phyloP scores from a whole-genome alignment of 306 rosid genomes.

The Carpinus viminea region DNA sequence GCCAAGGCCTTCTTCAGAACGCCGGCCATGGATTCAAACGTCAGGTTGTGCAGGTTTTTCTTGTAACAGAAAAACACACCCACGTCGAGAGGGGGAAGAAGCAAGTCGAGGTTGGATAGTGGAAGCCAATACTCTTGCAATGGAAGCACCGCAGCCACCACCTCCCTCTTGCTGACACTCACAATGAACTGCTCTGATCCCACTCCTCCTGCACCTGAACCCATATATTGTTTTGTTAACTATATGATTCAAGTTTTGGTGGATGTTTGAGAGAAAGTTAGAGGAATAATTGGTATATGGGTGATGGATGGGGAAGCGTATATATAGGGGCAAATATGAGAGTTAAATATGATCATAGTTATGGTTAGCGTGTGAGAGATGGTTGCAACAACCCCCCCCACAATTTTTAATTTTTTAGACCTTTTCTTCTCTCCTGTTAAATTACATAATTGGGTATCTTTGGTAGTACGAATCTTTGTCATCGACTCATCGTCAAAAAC shows the following conservation, averaged over 20 bases:
- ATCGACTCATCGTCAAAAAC: too few relatives aligned
- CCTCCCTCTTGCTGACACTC: constrained; percentile 41
- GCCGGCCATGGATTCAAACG: constrained; percentile 36
- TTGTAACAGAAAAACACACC: constrained; percentile 71
- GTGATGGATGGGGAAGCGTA: background rate
- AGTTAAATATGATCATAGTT: too few relatives aligned
- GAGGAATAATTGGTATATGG: background rate
- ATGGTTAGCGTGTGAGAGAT: too few relatives aligned
- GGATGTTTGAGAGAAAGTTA: background rate
- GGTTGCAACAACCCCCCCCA: too few relatives aligned
- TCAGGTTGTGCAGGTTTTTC: constrained; percentile 1
- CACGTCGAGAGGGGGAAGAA: constrained; percentile 62
- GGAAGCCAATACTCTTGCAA: constrained; percentile 68
- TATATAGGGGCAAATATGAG: background rate
- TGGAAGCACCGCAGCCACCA: constrained; percentile 61
- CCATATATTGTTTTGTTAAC: constrained; percentile 20
- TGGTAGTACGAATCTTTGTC: too few relatives aligned
- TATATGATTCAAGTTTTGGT: background rate
- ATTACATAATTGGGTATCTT: too few relatives aligned
- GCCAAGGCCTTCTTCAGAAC: constrained; percentile 54
- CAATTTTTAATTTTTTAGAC: too few relatives aligned
- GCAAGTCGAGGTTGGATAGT: constrained; percentile 74
- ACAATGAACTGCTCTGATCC: constrained; percentile 25
- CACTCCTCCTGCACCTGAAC: background rate
- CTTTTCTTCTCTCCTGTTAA: too few relatives aligned